Evolutionary conservation across 805 yeast genomes (phyloP), one percentile per base, ranked within the genome.

Genomic region (Myxozyma neotropica): DNA sequence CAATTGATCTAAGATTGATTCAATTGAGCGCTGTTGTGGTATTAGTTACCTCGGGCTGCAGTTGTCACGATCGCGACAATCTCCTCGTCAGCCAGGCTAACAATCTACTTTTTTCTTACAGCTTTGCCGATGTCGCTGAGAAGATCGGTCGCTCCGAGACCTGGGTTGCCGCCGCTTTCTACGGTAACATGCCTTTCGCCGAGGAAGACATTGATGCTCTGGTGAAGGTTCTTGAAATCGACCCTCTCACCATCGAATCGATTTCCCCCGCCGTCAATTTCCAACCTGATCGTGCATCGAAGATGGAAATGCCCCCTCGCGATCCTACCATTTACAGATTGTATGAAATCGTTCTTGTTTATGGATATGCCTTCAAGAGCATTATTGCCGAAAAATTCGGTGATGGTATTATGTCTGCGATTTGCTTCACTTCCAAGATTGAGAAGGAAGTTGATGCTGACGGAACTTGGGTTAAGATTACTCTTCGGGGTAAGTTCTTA

Each of bases 181-280:
- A 63, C 62, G 66, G 66, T n/a, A 61, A 63, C 59, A 61, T 61
- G 66, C 65, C 65, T 26, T 51, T 61, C 36, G 65, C 64, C 49
- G 56, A 63, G 38, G 60, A 55, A 39, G 66, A 63, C 49, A 54
- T 63, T 50, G 40, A 24, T 48, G 42, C 50, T 17, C 57, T 63
- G 42, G 48, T 33, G 40, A 48, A 56, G 55, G 53, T 61, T 44
- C 65, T 63, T 39, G 66, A 63, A 33, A 42, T 63, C 43, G 66
- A 61, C 51, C 59, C 57, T 23, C 44, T 40, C 27, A 21, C 53
- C 10, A 26, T 61, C 43, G 47, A 48, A 53, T 38, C 61, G 40
- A 40, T 61, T 36, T 57, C 66, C 17, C 65, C 66, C 53, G 55
- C 38, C 29, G 66, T 63, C 46, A 47, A 52, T 58, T 60, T 55